Evolutionary conservation across 441 rosid genomes (phyloP).

Genomic region (Aleurites moluccanus): DNA sequence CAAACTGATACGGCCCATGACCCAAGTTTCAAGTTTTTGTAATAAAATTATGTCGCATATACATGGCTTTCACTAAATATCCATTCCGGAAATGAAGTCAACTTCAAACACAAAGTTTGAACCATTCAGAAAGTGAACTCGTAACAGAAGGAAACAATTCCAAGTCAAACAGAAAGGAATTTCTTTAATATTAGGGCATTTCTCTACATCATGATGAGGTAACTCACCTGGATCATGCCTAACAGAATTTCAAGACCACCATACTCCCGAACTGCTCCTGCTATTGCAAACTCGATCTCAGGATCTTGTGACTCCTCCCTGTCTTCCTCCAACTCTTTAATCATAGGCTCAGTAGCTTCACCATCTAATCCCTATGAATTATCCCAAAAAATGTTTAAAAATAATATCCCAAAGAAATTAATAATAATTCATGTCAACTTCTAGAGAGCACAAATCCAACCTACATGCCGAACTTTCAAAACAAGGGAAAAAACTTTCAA

Average conservation of each 20-base stretch:
- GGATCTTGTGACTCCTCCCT: slow-evolving; percentile 99
- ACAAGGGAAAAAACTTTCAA: not conserved
- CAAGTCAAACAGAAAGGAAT: slow-evolving; percentile 3
- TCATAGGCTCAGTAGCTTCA: slow-evolving; percentile 99
- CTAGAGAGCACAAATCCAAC: not conserved
- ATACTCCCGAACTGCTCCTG: slow-evolving; percentile 95
- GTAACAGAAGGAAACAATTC: not conserved
- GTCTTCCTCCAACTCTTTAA: slow-evolving; percentile 99
- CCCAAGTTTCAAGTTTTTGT: not conserved
- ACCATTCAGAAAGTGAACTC: not conserved
- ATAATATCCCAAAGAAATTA: not conserved
- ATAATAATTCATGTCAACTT: not conserved
- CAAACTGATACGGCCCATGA: not conserved
- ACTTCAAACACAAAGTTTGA: not conserved
- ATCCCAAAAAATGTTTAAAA: not conserved
- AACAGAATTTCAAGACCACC: slow-evolving; percentile 95
- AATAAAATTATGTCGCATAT: not conserved
- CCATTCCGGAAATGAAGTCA: not conserved
- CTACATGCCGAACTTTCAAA: slow-evolving; percentile 4
- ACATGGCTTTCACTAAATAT: not conserved
- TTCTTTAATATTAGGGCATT: not conserved
- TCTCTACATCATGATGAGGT: slow-evolving; percentile 17
- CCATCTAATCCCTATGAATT: slow-evolving; percentile 88
- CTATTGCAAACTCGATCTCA: slow-evolving; percentile 98
- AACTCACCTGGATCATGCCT: slow-evolving; percentile 88